Percentiles rank a stretch among this genome's conserved stretches.
These are phyloP conservation scores for Colletotrichum salicis DNA, from an alignment of 2,329 filamentous ascomycete species.

Conservation along the genomic window DNA sequence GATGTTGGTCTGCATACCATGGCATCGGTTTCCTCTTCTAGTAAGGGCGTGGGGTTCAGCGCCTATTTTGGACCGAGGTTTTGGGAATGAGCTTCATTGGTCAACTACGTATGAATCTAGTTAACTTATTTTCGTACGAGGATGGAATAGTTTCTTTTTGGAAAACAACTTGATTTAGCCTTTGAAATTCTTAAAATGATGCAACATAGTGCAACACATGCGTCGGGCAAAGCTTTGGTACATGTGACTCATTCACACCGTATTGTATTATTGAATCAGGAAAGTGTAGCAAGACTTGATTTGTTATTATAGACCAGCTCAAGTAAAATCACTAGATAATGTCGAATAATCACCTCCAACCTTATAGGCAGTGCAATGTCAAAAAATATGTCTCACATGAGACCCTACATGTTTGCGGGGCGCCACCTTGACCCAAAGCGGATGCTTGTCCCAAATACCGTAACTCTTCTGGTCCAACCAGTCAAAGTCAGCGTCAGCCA, in stretches of 20 bases:
- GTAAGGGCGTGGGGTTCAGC: conserved; percentile 8
- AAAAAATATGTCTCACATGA: not conserved
- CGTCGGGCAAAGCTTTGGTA: too few relatives aligned
- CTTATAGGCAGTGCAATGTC: too few relatives aligned
- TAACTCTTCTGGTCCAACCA: conserved; percentile 46
- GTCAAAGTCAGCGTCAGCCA: conserved; percentile 45
- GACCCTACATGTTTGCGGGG: not conserved
- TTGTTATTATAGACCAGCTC: not conserved
- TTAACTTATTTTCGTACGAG: not conserved
- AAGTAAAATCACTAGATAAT: not conserved
- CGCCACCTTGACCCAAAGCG: conserved; percentile 25
- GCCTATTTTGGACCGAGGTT: conserved; percentile 23
- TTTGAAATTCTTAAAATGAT: not conserved
- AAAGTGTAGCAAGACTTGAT: too few relatives aligned
- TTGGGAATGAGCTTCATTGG: conserved; percentile 7
- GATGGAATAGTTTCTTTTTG: not conserved
- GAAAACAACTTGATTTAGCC: too few relatives aligned
- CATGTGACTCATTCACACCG: too few relatives aligned
- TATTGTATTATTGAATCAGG: not conserved
- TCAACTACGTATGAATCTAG: not conserved
- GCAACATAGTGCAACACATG: too few relatives aligned
- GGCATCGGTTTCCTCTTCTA: conserved; percentile 12
- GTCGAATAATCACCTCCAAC: not conserved
- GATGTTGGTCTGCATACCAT: conserved; percentile 16
- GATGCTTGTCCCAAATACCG: conserved; percentile 32